Evolutionary conservation across 805 yeast genomes (phyloP), one percentile per base, ranked within the genome.

Genomic region (Komagataella populi): DNA sequence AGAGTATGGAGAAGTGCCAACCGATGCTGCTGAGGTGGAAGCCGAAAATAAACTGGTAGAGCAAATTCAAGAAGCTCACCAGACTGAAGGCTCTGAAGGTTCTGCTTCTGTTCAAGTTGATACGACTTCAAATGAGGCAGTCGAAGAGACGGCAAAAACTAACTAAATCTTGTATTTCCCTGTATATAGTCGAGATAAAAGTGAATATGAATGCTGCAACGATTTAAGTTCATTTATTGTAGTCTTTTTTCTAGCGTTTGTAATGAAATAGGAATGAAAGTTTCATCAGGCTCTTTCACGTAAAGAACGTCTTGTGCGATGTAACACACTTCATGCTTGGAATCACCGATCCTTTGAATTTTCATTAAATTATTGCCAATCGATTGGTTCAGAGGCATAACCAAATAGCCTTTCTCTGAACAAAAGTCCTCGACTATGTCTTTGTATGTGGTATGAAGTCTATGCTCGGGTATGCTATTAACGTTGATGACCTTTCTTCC

Each of bases 401-500:
- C 65, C 6, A 72, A 58, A 22, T 81, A 67, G 44, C 76, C 76
- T 49, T 77, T 64, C 2, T 67, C 64, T 23, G 70, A 59, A 57
- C 96, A 87, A 58, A 69, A 77, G 2, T 77, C 77, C 50, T 74
- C 78, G 2, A 87, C 77, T 17, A 87, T 81, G 50, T 85, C 87
- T 55, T 73, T 80, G 59, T 82, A 81, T 0, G 85, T 70, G 3
- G 74, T 68, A 6, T 44, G 51, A 22, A 46, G n/a, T 44, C 51
- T 69, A 44, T 68, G 67, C 8, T 71, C 56, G 0, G 81, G 80
- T 4, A 74, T 66, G 4, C 74, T 72, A 53, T 52, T 39, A 6
- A 54, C 39, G 39, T 30, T 30, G 10, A 30, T 10, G 5, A 8
- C 14, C 39, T 10, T 30, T 10, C 39, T 30, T 14, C 39, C 39